These are phyloP conservation scores for Colletotrichum salicis DNA, from an alignment of 2,329 filamentous ascomycete genomes.

Conservation along the genomic window DNA sequence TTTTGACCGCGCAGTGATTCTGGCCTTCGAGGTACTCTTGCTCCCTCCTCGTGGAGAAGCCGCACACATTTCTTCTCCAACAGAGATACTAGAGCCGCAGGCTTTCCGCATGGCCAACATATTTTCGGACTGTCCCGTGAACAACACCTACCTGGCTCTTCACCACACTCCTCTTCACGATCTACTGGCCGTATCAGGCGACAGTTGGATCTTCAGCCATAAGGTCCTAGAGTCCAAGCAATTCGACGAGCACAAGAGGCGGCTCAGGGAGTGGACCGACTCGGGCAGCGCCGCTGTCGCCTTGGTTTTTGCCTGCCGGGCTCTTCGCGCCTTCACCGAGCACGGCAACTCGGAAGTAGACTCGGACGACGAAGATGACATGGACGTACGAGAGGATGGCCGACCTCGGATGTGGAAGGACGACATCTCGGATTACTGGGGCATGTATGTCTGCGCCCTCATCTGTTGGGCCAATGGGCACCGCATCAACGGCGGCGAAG, in stretches of 20 bases:
- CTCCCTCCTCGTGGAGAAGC: constrained; percentile 48
- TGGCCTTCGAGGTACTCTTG: constrained; percentile 51
- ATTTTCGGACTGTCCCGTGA: constrained; percentile 57
- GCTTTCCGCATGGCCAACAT: constrained; percentile 48
- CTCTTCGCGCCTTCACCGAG: constrained; percentile 55
- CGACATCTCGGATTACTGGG: constrained; percentile 64
- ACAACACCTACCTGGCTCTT: constrained; percentile 66
- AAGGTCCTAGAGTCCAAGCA: constrained; percentile 58
- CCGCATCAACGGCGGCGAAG: constrained; percentile 36
- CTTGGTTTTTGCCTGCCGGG: constrained; percentile 61
- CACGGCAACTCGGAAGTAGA: constrained; percentile 34
- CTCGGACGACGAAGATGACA: constrained; percentile 12
- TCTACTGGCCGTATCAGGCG: constrained; percentile 67
- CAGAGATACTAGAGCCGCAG: constrained; percentile 38
- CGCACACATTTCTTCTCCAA: constrained; percentile 42
- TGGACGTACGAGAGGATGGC: constrained; percentile 22
- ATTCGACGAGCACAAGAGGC: constrained; percentile 59
- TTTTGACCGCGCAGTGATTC: constrained; percentile 54
- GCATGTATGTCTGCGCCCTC: constrained; percentile 65
- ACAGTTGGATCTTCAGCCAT: constrained; percentile 67
- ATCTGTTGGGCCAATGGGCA: constrained; percentile 69
- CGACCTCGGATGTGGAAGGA: constrained; percentile 40
- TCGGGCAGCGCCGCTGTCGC: constrained; percentile 58
- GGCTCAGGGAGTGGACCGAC: constrained; percentile 57
- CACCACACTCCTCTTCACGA: constrained; percentile 68